Percentiles rank a stretch among this genome's conserved stretches.
These are phyloP conservation scores for Dendrocalamus sinicus DNA, from an alignment of 176 grass and related monocot genomes.

Conservation along the genomic window DNA sequence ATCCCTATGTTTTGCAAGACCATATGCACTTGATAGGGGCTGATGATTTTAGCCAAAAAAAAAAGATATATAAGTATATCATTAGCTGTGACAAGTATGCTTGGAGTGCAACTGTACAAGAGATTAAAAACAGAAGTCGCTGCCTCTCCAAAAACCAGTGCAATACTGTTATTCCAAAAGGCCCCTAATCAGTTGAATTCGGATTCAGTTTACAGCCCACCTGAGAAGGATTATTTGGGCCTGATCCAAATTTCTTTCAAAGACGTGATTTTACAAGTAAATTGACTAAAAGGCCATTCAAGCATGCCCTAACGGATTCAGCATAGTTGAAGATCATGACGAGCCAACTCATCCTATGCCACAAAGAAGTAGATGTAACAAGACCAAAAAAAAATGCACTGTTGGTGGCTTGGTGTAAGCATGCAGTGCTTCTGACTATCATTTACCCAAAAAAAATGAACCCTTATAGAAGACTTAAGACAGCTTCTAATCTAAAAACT, in stretches of 20 bases:
- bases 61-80: neutral
- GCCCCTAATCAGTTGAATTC: constrained; percentile 10
- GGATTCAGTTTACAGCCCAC: constrained; percentile 19
- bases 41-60: constrained; percentile 41
- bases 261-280: constrained; percentile 14
- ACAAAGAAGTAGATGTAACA: constrained; percentile 32
- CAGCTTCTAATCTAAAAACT: constrained; percentile 26
- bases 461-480: constrained; percentile 10
- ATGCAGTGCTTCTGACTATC: constrained; percentile 12
- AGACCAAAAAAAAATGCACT: neutral
- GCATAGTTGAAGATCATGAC: constrained; percentile 3
- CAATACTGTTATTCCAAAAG: constrained; percentile 19
- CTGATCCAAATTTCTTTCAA: neutral
- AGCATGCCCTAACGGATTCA: constrained; percentile 8
- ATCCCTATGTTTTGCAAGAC: constrained; percentile 99
- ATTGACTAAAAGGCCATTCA: neutral
- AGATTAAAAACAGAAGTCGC: neutral
- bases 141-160: constrained; percentile 1
- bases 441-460: constrained; percentile 14
- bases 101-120: constrained; percentile 15
- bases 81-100: constrained; percentile 25
- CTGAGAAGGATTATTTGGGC: neutral
- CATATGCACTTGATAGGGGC: constrained; percentile 91
- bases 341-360: constrained; percentile 14
- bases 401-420: neutral